phyloP scores from a whole-genome alignment of 2,329 filamentous ascomycete genomes.

The Parastagonospora avenae region DNA sequence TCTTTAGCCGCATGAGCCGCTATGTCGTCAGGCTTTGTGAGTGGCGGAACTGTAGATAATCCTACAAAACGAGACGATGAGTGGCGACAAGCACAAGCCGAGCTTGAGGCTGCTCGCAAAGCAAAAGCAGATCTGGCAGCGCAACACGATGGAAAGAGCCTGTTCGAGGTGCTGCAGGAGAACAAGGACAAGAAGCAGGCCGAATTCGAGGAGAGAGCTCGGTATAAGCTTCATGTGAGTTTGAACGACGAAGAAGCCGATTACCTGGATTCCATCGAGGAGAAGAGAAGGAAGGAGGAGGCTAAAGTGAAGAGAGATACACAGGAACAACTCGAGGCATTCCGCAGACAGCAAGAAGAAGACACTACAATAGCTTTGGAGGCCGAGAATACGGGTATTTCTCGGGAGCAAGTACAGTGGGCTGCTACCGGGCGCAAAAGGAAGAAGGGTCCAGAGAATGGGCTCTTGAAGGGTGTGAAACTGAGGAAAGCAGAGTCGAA shows the following conservation, averaged over 20 bases:
- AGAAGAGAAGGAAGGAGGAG: slow-evolving; percentile 62
- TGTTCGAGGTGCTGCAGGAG: slow-evolving; percentile 78
- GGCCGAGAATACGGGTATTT: slow-evolving; percentile 54
- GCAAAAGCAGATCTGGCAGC: slow-evolving; percentile 59
- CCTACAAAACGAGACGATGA: slow-evolving; percentile 55
- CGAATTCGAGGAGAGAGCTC: slow-evolving; percentile 74
- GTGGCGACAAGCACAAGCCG: slow-evolving; percentile 69
- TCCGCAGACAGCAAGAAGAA: slow-evolving; percentile 61
- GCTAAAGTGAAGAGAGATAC: slow-evolving; percentile 63
- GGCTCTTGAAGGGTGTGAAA: slow-evolving; percentile 51
- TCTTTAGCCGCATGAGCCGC: slow-evolving; percentile 15
- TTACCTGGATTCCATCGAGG: slow-evolving; percentile 68
- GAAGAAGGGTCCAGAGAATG: slow-evolving; percentile 51
- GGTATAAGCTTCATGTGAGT: slow-evolving; percentile 76
- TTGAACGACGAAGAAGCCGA: slow-evolving; percentile 81
- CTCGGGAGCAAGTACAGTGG: slow-evolving; percentile 57
- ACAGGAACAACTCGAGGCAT: slow-evolving; percentile 62
- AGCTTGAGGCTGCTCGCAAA: slow-evolving; percentile 66
- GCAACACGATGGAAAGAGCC: slow-evolving; percentile 61
- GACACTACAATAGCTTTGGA: slow-evolving; percentile 34
- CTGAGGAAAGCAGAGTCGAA: slow-evolving; percentile 45
- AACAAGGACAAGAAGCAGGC: slow-evolving; percentile 90
- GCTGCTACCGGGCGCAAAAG: slow-evolving; percentile 56
- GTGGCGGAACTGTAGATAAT: slow-evolving; percentile 55
- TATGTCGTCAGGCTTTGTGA: slow-evolving; percentile 58